These are phyloP conservation scores for Leccinum subgranulosum DNA, from an alignment of 768 basidiomycete species.

Conservation along the genomic window DNA sequence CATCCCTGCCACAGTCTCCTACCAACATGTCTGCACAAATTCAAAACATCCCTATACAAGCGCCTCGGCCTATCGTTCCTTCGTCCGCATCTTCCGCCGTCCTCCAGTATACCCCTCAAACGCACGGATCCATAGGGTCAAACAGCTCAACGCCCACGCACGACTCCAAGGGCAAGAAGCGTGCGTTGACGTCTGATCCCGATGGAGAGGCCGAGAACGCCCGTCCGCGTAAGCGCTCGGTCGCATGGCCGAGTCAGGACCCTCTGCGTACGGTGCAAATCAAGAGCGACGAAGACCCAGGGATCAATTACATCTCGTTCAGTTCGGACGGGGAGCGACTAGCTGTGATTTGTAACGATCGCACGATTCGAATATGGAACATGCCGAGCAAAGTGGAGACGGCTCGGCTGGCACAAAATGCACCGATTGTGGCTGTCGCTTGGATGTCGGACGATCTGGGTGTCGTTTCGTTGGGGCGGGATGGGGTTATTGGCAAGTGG, in stretches of 20 bases:
- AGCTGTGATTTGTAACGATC: slow-evolving; percentile 60
- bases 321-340: slow-evolving; percentile 53
- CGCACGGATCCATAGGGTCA: slow-evolving; percentile 14
- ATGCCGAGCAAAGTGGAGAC: slow-evolving; percentile 47
- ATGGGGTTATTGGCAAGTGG: slow-evolving; percentile 61
- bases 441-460: slow-evolving; percentile 63
- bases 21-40: slow-evolving; percentile 4
- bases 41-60: slow-evolving; percentile 26
- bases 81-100: slow-evolving; percentile 34
- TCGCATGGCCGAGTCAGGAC: slow-evolving; percentile 49
- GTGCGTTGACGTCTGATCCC: slow-evolving; percentile 29
- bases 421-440: slow-evolving; percentile 44
- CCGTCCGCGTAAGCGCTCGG: slow-evolving; percentile 34
- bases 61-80: slow-evolving; percentile 26
- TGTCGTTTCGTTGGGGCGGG: slow-evolving; percentile 52
- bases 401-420: slow-evolving; percentile 52
- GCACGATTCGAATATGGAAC: slow-evolving; percentile 63
- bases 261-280: slow-evolving; percentile 37
- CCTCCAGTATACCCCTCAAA: slow-evolving; percentile 26
- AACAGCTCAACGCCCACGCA: slow-evolving; percentile 26
- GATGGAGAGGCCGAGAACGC: slow-evolving; percentile 24
- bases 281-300: slow-evolving; percentile 45
- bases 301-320: slow-evolving; percentile 47
- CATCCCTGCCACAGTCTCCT: slow-evolving; percentile 17
- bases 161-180: slow-evolving; percentile 37